Conservation (phyloP, 202 grass and related monocot species). For the Dendrocalamus latiflorus region DNA sequence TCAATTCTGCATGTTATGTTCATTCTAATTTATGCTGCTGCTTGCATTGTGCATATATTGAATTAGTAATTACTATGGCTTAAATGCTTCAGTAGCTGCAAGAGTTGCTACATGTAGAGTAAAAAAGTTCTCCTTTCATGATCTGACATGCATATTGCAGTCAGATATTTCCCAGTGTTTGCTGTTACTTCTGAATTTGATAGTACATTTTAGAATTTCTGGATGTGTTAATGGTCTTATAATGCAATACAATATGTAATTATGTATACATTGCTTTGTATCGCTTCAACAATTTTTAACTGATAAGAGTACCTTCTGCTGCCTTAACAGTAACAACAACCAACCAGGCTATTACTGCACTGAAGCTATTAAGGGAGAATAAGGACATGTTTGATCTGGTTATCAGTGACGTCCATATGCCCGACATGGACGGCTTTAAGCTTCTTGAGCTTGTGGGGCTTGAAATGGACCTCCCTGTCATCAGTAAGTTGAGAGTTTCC, state of each 20-base stretch:
- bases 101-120: constrained; percentile 19
- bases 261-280: no score
- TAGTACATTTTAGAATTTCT: no score
- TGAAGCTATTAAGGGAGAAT: constrained; percentile 78
- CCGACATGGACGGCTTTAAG: no score
- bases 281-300: no score
- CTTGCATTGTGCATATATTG: not conserved
- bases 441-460: no score
- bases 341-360: constrained; percentile 66
- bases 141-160: not conserved
- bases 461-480: no score
- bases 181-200: not conserved
- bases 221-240: no score
- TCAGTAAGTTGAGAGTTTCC: no score
- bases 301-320: no score
- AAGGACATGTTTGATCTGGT: constrained; percentile 87
- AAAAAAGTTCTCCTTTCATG: not conserved
- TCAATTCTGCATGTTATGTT: no score
- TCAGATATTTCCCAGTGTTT: not conserved
- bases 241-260: no score
- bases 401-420: no score
- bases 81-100: constrained; percentile 1
- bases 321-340: constrained; percentile 78
- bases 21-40: not conserved
- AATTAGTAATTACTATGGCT: not conserved